Conservation (phyloP, 148 eudicot species). For the Tetragonia tetragonoides region DNA sequence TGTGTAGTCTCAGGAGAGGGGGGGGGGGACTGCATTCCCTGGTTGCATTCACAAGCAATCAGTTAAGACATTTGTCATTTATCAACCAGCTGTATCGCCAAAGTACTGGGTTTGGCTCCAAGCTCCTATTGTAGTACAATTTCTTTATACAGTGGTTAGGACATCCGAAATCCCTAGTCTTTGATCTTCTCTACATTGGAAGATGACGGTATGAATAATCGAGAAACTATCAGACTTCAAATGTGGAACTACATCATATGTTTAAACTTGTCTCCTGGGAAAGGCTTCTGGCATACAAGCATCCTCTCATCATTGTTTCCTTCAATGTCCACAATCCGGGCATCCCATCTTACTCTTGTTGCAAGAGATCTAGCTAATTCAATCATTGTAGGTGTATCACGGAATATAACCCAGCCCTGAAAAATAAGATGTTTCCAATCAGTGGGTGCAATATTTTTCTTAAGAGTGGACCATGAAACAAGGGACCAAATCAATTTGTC, state of each 20-base stretch:
- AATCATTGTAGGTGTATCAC: conserved; percentile 52
- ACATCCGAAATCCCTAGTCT: not conserved
- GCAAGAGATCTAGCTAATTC: conserved; percentile 63
- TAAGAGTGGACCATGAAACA: not conserved
- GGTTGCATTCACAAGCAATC: not conserved
- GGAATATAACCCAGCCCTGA: conserved; percentile 86
- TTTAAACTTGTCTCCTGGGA: conserved; percentile 25
- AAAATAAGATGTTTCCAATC: not conserved
- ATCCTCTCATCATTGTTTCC: conserved; percentile 57
- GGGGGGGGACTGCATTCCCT: not conserved
- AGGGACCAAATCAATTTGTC: not conserved
- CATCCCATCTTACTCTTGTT: conserved; percentile 73
- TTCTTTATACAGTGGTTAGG: conserved; percentile 13
- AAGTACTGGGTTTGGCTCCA: no score
- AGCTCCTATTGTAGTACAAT: conserved; percentile 4
- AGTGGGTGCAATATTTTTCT: not conserved
- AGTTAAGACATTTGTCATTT: not conserved
- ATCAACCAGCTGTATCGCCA: not conserved
- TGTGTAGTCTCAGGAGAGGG: not conserved
- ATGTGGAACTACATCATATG: conserved; percentile 16
- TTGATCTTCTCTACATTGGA: conserved; percentile 4
- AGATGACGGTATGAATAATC: not conserved
- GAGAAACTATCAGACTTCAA: not conserved
- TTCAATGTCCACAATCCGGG: conserved; percentile 67
- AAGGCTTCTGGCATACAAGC: conserved; percentile 80